These are phyloP conservation scores for Mucor racemosus DNA, from an alignment of 371 early-diverging fungal genomes.

Conservation along the genomic window DNA sequence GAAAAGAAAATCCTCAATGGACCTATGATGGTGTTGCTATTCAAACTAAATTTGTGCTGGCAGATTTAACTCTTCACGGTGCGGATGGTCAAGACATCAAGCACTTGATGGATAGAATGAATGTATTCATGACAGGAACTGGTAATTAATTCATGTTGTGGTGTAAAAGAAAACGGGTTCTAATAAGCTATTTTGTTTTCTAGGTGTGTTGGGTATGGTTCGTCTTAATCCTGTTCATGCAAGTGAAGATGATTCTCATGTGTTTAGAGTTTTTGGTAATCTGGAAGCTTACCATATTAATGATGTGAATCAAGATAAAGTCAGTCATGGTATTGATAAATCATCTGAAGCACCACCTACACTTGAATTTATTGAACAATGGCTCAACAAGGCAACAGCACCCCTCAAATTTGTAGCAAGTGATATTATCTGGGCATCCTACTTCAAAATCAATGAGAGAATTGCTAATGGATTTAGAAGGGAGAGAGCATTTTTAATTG, in stretches of 20 bases:
- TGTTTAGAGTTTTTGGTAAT: conserved; percentile 24
- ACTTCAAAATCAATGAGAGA: conserved; percentile 49
- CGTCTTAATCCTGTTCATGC: conserved; percentile 4
- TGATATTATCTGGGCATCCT: conserved; percentile 25
- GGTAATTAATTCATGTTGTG: neutral
- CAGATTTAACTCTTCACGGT: conserved; percentile 34
- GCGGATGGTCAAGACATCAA: conserved; percentile 11
- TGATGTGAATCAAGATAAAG: neutral
- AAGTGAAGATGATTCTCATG: conserved; percentile 2
- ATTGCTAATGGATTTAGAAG: conserved; percentile 45
- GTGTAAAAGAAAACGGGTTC: neutral
- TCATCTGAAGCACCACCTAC: conserved; percentile 3
- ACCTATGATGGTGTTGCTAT: conserved; percentile 41
- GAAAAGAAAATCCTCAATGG: conserved; percentile 37
- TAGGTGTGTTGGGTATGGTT: conserved; percentile 25
- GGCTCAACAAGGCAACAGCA: conserved; percentile 11
- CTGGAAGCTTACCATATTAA: conserved; percentile 1
- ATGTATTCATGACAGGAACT: conserved; percentile 11
- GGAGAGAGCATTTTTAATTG: conserved; percentile 40
- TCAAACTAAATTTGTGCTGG: conserved; percentile 33
- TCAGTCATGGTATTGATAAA: conserved; percentile 15
- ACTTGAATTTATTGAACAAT: conserved; percentile 18
- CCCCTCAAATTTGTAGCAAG: conserved; percentile 17
- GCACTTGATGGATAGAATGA: conserved; percentile 14
- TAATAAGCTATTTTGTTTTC: neutral